Base-by-base conservation (phyloP, 2,329 filamentous ascomycete species). In the Colletotrichum zoysiae region DNA sequence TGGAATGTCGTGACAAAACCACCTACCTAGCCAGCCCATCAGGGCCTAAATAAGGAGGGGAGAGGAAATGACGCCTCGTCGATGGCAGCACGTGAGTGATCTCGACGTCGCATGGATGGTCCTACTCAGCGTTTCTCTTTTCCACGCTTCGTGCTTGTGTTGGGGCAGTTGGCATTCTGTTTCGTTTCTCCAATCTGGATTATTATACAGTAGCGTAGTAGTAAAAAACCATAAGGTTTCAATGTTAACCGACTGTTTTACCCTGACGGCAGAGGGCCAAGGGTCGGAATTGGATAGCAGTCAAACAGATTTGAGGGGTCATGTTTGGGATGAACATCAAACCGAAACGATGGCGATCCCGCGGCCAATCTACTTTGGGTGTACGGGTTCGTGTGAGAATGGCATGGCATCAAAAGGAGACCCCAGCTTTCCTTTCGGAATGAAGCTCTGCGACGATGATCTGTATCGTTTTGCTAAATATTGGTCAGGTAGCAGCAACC, bases 251-350 rank as follows among this genome's bases (percentile, higher is more conserved):
- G 16, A 4, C 16, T 18, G 11, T 20, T 30, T 53, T 7, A 12
- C n/a, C 14, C 23, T n/a, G 16, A 9, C 14, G 12, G 14, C 30
- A 8, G 23, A 20, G 23, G 38, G 23, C 16, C 12, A 35, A 26
- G 30, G 20, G 1, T 16, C 35, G 16, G 18, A 14, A 20, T 44
- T 44, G 8, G 4, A 30, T 2, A 11, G 26, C 57, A 35, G 44
- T 62, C 59, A 18, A 30, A 12, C 2, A 20, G 7, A n/a, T 23
- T 40, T 51, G 8, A n/a, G 61, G 16, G 18, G 38, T 38, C 26
- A 38, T 40, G 35, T 48, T 69, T 60, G 65, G 65, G 69, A 71
- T 48, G 65, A 69, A 71, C 65, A 71, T 71, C 65, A 71, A 71
- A 55, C 59, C 33, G 1, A 59, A 55, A 69, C 65, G 42, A 53